Conservation (phyloP, 2,329 filamentous ascomycete species). For the Teratosphaeria gauchensis region DNA sequence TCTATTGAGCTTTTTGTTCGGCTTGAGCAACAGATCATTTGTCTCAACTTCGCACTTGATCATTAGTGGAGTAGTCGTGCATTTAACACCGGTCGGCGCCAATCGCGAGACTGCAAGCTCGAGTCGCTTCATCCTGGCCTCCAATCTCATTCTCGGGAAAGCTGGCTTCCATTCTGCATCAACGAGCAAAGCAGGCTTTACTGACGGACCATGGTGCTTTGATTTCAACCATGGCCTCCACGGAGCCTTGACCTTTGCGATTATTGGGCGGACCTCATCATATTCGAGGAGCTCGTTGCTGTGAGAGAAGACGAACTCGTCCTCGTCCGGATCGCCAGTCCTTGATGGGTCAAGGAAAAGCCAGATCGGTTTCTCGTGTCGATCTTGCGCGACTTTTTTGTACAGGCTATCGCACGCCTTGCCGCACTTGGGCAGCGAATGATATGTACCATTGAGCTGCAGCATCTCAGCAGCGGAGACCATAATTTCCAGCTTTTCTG, state of each 20-base stretch:
- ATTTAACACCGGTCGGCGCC: neutral
- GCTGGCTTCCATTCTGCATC: constrained; percentile 4
- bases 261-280: constrained; percentile 35
- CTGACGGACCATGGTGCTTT: constrained; percentile 5
- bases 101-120: neutral
- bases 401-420: constrained; percentile 48
- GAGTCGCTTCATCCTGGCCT: neutral
- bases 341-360: constrained; percentile 50
- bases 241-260: constrained; percentile 38
- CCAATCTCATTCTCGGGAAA: neutral
- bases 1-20: neutral
- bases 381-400: constrained; percentile 25
- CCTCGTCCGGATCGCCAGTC: constrained; percentile 36
- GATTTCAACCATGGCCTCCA: constrained; percentile 32
- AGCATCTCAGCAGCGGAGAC: neutral
- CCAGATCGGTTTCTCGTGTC: constrained; percentile 32
- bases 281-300: constrained; percentile 38
- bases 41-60: neutral
- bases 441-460: constrained; percentile 37
- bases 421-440: constrained; percentile 46
- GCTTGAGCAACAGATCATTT: neutral
- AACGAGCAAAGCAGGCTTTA: neutral
- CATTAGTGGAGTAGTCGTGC: neutral
- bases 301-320: constrained; percentile 49
- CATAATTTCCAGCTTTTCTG: constrained; percentile 33